Evolutionary conservation across 192 early-diverging fungal genomes (phyloP), one percentile per base, ranked within the genome.

Genomic region (Globomyces pollinis-pini): DNA sequence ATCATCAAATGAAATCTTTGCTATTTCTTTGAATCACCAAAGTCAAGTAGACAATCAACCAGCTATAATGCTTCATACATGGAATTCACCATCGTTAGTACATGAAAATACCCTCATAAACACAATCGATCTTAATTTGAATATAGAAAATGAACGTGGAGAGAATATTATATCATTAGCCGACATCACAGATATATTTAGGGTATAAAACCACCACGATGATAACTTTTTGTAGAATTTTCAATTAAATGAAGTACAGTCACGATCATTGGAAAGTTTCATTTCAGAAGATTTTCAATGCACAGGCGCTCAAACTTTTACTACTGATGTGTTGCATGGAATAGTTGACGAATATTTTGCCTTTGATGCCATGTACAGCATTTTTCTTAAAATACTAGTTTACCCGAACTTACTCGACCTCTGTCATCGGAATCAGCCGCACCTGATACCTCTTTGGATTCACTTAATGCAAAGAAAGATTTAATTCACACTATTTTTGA

Each of bases 401-500:
- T 47, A n/a, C 5, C 28, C 23, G 44, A 47, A 11, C 44, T 24
- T 26, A 47, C 21, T 20, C 3, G 44, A 26, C 44, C 44, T n/a
- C n/a, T n/a, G n/a, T n/a, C n/a, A n/a, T n/a, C n/a, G 16, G 21
- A 47, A 8, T 47, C 44, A 9, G 44, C n/a, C n/a, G n/a, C n/a
- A n/a, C n/a, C n/a, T n/a, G n/a, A n/a, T n/a, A n/a, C n/a, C n/a
- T n/a, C n/a, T n/a, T n/a, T n/a, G n/a, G n/a, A n/a, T n/a, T n/a
- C n/a, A n/a, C n/a, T n/a, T n/a, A n/a, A 24, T 26, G 28, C 28
- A 24, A 47, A 47, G 13, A 47, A 47, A 26, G 44, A 47, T 26
- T 26, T 47, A 5, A 47, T 47, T 26, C 23, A 47, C 28, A 26
- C 44, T 28, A n/a, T 74, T 4, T 69, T 76, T 57, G 74, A 76